Conservation (phyloP, 2,329 filamentous ascomycete species). For the Colletotrichum horii region DNA sequence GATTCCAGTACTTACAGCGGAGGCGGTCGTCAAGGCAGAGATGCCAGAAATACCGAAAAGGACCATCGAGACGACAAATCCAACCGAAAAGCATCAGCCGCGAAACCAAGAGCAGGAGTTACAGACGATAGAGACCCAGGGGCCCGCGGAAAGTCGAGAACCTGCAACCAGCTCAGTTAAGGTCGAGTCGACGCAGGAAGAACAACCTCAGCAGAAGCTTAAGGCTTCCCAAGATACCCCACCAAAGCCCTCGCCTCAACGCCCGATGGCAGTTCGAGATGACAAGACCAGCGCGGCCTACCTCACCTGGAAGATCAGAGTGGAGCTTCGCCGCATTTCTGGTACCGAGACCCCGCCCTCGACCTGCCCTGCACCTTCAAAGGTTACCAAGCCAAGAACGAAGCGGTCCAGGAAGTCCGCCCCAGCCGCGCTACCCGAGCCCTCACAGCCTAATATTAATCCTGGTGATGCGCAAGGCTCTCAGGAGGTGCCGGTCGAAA, state of each 20-base stretch:
- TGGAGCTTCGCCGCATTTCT: constrained; percentile 42
- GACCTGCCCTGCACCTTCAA: background rate
- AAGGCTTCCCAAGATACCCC: background rate
- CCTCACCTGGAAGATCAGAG: constrained; percentile 46
- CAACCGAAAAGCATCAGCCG: background rate
- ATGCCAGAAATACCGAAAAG: background rate
- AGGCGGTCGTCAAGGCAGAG: background rate
- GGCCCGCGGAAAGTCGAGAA: background rate
- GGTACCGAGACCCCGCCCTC: constrained; percentile 11
- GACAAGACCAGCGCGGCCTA: constrained; percentile 51
- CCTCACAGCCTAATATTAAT: background rate
- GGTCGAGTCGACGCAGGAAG: background rate
- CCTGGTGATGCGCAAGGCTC: background rate
- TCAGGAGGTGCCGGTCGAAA: background rate
- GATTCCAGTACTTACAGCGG: background rate
- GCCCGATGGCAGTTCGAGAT: constrained; percentile 50
- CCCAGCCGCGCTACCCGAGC: constrained; percentile 33
- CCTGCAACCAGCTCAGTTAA: background rate
- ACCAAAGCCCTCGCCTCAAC: constrained; percentile 28
- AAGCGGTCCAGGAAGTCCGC: constrained; percentile 46
- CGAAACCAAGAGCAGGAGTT: background rate
- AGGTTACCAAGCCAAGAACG: constrained; percentile 23
- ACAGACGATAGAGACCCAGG: background rate
- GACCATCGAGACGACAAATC: background rate
- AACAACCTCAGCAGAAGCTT: background rate